A percentile compares a stretch with the other conserved stretches of the same genome.
These are phyloP conservation scores for Lichtheimia hyalospora DNA, from an alignment of 371 early-diverging fungal genomes.

Conservation along the genomic window DNA sequence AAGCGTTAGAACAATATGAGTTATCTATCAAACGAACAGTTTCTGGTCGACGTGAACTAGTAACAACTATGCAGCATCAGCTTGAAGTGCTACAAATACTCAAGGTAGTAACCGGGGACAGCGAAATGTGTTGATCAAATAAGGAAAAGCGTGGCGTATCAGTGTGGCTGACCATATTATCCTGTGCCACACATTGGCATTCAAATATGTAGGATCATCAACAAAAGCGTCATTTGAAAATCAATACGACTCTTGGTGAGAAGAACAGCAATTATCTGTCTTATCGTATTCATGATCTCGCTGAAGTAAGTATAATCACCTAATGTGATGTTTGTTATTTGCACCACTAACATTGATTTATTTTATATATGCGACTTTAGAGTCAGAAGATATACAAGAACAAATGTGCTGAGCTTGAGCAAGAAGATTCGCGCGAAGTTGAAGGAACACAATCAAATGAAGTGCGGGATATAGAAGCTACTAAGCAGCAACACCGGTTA, in stretches of 20 bases:
- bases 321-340: no score
- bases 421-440: background rate
- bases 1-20: conserved; percentile 6
- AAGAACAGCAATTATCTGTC: conserved; percentile 14
- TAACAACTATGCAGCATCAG: conserved; percentile 12
- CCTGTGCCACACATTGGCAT: no score
- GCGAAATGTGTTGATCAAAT: no score
- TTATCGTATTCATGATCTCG: conserved; percentile 10
- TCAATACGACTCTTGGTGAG: conserved; percentile 15
- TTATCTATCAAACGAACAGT: conserved; percentile 4
- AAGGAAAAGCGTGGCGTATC: no score
- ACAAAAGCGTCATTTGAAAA: conserved; percentile 10
- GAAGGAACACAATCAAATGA: background rate
- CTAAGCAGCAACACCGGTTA: background rate
- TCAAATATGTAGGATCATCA: conserved; percentile 7
- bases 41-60: conserved; percentile 6
- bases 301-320: no score
- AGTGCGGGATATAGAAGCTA: background rate
- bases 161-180: no score
- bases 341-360: no score
- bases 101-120: background rate
- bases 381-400: conserved; percentile 5
- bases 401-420: conserved; percentile 16
- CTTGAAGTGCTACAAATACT: conserved; percentile 10
- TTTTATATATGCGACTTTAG: background rate